Evolutionary conservation across 805 yeast genomes (phyloP), one percentile per base, ranked within the genome.

Genomic region (Scheffersomyces ergatensis): DNA sequence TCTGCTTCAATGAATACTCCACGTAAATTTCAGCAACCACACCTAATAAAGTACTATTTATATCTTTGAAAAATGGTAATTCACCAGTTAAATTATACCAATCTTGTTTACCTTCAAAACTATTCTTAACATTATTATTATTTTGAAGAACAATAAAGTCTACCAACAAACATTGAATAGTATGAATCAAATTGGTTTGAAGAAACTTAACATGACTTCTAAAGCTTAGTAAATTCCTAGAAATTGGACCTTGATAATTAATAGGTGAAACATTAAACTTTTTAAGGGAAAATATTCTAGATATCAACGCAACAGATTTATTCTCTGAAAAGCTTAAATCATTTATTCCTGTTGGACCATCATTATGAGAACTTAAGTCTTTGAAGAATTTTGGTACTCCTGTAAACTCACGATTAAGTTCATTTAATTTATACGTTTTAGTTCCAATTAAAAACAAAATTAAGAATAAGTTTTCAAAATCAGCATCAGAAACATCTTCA

Each of bases 241-340:
- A 85, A 25, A 88, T 69, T 12, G 89, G 89, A 2, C 90, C 90
- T 34, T 76, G 74, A 62, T 78, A 82, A 37, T 75, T 77, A 30
- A 68, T 68, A 20, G 78, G 78, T 34, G 67, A 49, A 23, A 67
- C 60, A 30, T 65, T 56, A 33, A 68, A 54, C 45, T 54, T 63
- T 38, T 57, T 64, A 30, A 68, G 47, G 2, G 74, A 59, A 33
- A 70, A 61, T 5, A 70, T 48, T 40, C 71, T 52, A 2, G 73
- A 60, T n/a, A 69, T 53, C 26, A 70, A 49, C 3, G 64, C 52
- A 2, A 70, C 50, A 24, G 49, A 48, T 33, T 49, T 54, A 16
- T 38, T 17, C 23, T 82, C 82, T 4, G 72, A 67, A 11, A 39
- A 37, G 13, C 47, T 40, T 42, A 73, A 48, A 17, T 55, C 57